These are phyloP conservation scores for Hydnomerulius pinastri DNA, from an alignment of 768 basidiomycete genomes.

Conservation along the genomic window DNA sequence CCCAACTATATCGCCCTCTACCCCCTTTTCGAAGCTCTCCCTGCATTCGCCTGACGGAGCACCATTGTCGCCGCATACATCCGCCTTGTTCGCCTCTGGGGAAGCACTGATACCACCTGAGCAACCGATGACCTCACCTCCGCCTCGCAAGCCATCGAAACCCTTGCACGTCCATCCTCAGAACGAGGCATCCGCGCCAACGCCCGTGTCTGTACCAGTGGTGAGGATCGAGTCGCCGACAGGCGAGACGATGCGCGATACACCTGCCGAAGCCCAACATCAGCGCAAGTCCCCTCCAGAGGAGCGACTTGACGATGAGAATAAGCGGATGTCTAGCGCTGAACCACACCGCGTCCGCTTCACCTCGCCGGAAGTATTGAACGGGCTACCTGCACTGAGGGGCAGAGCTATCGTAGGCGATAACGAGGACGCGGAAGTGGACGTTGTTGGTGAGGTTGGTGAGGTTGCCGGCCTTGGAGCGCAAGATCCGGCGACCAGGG, in stretches of 20 bases:
- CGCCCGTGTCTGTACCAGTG: constrained; percentile 10
- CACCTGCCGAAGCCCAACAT: constrained; percentile 23
- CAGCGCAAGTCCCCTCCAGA: constrained; percentile 21
- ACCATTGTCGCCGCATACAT: constrained; percentile 6
- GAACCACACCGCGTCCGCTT: constrained; percentile 30
- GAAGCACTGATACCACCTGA: constrained; percentile 2
- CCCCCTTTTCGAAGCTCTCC: constrained; percentile 55
- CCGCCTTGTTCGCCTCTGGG: constrained; percentile 10
- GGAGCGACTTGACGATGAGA: constrained; percentile 11
- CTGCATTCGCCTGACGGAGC: constrained; percentile 38
- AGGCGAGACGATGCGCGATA: constrained; percentile 18
- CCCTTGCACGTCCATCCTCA: constrained; percentile 29
- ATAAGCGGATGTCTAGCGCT: constrained; percentile 9
- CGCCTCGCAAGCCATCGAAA: constrained; percentile 23
- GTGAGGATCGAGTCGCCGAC: constrained; percentile 6
- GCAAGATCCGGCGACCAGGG: background rate
- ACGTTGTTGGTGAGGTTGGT: background rate
- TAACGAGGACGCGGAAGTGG: background rate
- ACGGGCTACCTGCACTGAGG: constrained; percentile 12
- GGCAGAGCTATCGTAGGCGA: constrained; percentile 5
- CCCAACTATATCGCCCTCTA: constrained; percentile 43
- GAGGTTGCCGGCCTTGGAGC: background rate
- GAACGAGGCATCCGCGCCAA: constrained; percentile 10
- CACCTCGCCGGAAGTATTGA: constrained; percentile 31
- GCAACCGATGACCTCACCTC: constrained; percentile 11